A percentile compares a stretch with the other conserved stretches of the same genome.
Conservation (phyloP, 2,329 filamentous ascomycete genomes). For the Aspergillus sp. region DNA sequence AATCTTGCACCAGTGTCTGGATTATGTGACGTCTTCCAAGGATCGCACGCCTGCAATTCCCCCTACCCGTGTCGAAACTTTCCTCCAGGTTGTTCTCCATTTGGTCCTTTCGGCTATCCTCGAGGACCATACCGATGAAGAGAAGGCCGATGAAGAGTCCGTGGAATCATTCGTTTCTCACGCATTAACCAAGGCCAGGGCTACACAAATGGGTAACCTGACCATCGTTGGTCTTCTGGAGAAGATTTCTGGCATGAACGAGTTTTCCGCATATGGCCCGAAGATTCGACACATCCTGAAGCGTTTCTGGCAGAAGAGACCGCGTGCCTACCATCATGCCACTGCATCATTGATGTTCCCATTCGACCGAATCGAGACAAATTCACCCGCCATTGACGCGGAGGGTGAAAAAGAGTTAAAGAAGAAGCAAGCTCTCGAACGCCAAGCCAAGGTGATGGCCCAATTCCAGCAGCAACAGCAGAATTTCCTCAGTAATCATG, state of each 20-base stretch:
- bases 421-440: slow-evolving; percentile 85
- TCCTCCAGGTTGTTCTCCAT: slow-evolving; percentile 87
- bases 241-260: slow-evolving; percentile 61
- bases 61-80: slow-evolving; percentile 81
- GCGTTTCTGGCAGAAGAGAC: slow-evolving; percentile 79
- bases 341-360: slow-evolving; percentile 62
- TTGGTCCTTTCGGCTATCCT: slow-evolving; percentile 80
- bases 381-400: slow-evolving; percentile 70
- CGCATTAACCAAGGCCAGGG: slow-evolving; percentile 64
- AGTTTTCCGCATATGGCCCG: slow-evolving; percentile 77
- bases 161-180: slow-evolving; percentile 69
- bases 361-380: slow-evolving; percentile 76
- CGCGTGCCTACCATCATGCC: slow-evolving; percentile 67
- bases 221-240: slow-evolving; percentile 56
- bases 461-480: slow-evolving; percentile 98
- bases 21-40: slow-evolving; percentile 73
- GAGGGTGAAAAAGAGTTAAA: slow-evolving; percentile 68
- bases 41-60: slow-evolving; percentile 72
- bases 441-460: slow-evolving; percentile 93
- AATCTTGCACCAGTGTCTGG: slow-evolving; percentile 81
- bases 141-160: slow-evolving; percentile 48
- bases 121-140: slow-evolving; percentile 69
- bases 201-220: slow-evolving; percentile 36
- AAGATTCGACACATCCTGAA: slow-evolving; percentile 83
- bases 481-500: slow-evolving; percentile 78